These are phyloP conservation scores for Fallopia convolvulus DNA, from an alignment of 148 eudicot genomes.

Conservation along the genomic window DNA sequence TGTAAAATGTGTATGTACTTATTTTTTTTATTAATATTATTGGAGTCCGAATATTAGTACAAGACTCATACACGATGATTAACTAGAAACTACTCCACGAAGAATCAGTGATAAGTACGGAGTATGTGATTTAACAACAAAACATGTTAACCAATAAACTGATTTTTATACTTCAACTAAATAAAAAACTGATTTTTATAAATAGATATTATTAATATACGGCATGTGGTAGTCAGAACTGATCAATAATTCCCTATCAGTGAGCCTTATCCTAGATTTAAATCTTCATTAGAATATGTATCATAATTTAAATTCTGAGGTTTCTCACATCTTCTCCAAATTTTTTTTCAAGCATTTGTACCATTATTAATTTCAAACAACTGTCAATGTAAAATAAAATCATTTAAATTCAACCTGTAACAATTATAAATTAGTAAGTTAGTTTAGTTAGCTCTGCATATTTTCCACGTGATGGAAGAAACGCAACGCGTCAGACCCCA, in stretches of 20 bases:
- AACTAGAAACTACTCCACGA: too few relatives aligned
- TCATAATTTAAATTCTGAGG: neutral
- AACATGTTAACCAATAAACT: too few relatives aligned
- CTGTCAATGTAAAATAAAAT: neutral
- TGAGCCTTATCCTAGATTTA: neutral
- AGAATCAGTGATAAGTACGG: too few relatives aligned
- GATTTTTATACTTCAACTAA: too few relatives aligned
- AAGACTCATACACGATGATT: too few relatives aligned
- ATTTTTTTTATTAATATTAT: too few relatives aligned
- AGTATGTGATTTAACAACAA: too few relatives aligned
- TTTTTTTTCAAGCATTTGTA: neutral
- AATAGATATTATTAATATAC: too few relatives aligned
- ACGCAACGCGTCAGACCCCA: neutral
- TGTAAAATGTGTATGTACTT: neutral
- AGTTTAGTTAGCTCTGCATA: neutral
- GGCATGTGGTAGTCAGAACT: too few relatives aligned
- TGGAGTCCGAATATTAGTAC: too few relatives aligned
- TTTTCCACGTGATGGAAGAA: slow-evolving; percentile 1
- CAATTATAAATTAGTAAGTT: neutral
- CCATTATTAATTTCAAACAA: neutral
- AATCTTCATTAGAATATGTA: neutral
- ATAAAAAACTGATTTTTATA: too few relatives aligned
- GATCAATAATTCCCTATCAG: too few relatives aligned
- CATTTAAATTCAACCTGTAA: neutral
- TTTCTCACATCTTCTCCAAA: neutral